Evolutionary conservation across 2,329 filamentous ascomycete species (phyloP), one percentile per base, ranked within the genome.

Genomic region (Curvularia eragrostidis): DNA sequence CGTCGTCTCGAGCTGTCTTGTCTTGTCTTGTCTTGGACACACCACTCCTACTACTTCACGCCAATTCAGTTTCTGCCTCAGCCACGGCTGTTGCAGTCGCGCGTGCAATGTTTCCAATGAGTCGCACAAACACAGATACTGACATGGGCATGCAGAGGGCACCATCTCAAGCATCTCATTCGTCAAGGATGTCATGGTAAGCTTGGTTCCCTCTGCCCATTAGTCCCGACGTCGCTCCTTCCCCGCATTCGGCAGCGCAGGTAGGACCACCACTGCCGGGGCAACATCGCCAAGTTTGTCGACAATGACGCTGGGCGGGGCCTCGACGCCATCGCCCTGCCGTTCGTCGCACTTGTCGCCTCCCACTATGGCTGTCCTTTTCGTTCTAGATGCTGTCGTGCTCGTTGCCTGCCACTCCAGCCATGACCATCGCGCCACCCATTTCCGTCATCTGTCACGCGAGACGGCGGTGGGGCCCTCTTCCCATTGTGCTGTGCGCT

Each of bases 131-230:
- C 50, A 39, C 50, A 62, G 52, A 54, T 55, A 68, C 74, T 76
- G 63, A 75, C 68, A 54, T 56, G 52, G 56, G 56, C 66, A 51
- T 46, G 47, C 66, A 93, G 90, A 93, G 83, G 90, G 91, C 62
- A 93, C 91, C 48, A 87, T 93, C 63, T 93, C 90, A 76, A 89
- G 89, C 67, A 92, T 93, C 75, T 91, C 89, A 67, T 93, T 93
- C 78, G 91, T 93, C 78, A 91, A 91, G 79, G 89, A 93, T 75
- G 86, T 91, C 64, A 81, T 93, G 80, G 91, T 93, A 86, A 85
- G 89, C 65, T 57, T 42, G 23, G 24, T 65, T 53, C 54, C n/a
- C 51, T 57, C 52, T 53, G 66, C 56, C 72, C 53, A 23, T 15
- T 13, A 23, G 19, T 23, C 23, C 21, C 39, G 19, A 44, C 59